Evolutionary conservation across 345 rosid genomes (phyloP).

Genomic region (Hibiscus syriacus): DNA sequence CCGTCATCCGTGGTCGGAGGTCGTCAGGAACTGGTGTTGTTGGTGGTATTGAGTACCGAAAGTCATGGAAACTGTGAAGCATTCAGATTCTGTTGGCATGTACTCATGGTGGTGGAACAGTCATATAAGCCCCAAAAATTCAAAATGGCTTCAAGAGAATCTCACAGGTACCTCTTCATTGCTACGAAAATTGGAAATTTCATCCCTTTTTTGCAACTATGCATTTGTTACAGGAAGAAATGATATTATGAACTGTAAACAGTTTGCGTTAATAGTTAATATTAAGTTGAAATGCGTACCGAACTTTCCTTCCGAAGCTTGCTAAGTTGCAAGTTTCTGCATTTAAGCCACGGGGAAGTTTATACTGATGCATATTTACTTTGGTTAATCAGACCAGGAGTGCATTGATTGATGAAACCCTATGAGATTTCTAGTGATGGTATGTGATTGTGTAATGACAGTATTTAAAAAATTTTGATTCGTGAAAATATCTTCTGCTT

Average conservation of each 20-base stretch:
- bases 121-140: conserved; percentile 87
- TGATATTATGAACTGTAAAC: too few relatives aligned
- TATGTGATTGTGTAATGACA: neutral
- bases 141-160: conserved; percentile 96
- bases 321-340: neutral
- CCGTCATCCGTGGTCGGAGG: neutral
- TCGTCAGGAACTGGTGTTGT: conserved; percentile 12
- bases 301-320: neutral
- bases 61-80: conserved; percentile 40
- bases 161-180: conserved; percentile 57
- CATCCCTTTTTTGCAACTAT: neutral
- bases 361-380: neutral
- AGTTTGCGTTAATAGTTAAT: neutral
- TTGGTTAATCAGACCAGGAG: neutral
- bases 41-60: conserved; percentile 15
- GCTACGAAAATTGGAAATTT: neutral
- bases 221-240: neutral
- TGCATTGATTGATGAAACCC: neutral
- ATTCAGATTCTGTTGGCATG: conserved; percentile 45
- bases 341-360: too few relatives aligned
- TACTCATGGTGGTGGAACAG: conserved; percentile 99
- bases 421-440: neutral
- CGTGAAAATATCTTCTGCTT: conserved; percentile 13
- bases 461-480: neutral
- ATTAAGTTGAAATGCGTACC: neutral